Base-by-base conservation (phyloP, 2,329 filamentous ascomycete genomes). In the Trichoderma simmonsii region DNA sequence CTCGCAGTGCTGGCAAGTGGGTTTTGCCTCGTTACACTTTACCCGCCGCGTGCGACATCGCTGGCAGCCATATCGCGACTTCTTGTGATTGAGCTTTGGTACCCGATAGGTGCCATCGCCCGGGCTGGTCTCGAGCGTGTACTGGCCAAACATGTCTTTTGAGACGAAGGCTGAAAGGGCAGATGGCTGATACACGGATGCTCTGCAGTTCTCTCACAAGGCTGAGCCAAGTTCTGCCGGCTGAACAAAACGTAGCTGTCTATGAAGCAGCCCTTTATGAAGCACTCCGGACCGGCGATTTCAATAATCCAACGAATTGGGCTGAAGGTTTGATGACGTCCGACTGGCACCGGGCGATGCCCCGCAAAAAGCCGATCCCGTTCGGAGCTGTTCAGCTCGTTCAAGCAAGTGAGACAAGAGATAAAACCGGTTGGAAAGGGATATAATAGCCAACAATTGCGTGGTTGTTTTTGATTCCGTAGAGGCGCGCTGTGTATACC, bases 11-110 rank as follows among this genome's bases (percentile, higher is more conserved):
- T 72, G 71, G 56, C 74, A 75, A 2, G 69, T 68, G 14, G 74
- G 74, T 51, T 75, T 75, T 39, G 70, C 72, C 51, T 75, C 74
- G 54, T 75, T 73, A 56, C 74, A 75, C 73, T 75, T 64, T 21
- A 63, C 57, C 39, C 74, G 65, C 18, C 74, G 63, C n/a, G 66
- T 59, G 21, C 74, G 74, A 67, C 74, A 75, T 36, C 74, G 71
- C 62, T 75, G 73, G 61, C 74, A 75, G 36, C 74, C 74, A 39
- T 65, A 75, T 8, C 74, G 54, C 30, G 74, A 75, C 59, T 75
- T 75, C 39, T 70, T 75, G 65, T 75, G 74, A 43, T 72, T 75
- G 54, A 72, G 61, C 62, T 73, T 75, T 32, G 72, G 72, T 11
- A 54, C 73, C 24, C 74, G 73, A 39, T 72, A 72, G 15, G 56